A percentile compares a stretch with the other conserved stretches of the same genome.
Conservation (phyloP, 352 stramenopile species). For the Globisporangium parvum region DNA sequence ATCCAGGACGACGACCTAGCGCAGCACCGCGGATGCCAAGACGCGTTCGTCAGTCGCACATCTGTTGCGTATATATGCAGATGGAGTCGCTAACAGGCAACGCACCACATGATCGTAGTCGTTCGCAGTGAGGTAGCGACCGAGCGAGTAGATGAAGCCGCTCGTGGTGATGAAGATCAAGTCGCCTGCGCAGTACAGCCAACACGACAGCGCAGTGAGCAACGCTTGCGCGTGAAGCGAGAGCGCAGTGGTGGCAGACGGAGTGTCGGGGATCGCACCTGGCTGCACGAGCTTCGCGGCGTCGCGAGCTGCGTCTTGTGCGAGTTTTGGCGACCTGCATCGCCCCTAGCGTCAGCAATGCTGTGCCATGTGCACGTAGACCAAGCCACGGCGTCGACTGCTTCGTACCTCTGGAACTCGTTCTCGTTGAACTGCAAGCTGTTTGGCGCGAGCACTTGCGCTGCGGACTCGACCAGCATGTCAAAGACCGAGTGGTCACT, state of each 20-base stretch:
- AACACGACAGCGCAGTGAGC: background rate
- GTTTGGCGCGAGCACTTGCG: conserved; percentile 59
- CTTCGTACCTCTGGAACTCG: conserved; percentile 75
- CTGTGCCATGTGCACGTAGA: too few species aligned
- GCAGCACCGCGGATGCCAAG: background rate
- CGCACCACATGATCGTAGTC: conserved; percentile 71
- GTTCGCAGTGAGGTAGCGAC: conserved; percentile 51
- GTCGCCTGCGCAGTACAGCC: conserved; percentile 34
- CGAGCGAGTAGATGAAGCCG: conserved; percentile 62
- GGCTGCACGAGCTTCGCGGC: conserved; percentile 56
- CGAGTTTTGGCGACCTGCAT: conserved; percentile 46
- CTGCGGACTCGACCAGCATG: conserved; percentile 31
- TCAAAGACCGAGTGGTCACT: conserved; percentile 17
- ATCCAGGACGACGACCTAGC: conserved; percentile 62
- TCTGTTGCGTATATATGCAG: background rate
- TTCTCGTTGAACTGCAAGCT: conserved; percentile 70
- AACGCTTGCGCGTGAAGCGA: background rate
- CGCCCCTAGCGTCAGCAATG: background rate
- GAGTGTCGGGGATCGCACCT: conserved; percentile 19
- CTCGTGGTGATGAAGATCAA: conserved; percentile 78
- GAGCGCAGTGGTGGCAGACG: background rate
- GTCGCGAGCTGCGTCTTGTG: conserved; percentile 48
- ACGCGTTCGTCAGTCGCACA: background rate
- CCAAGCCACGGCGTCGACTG: too few species aligned
- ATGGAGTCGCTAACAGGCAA: background rate